Evolutionary conservation across 2,329 filamentous ascomycete genomes (phyloP), one percentile per base, ranked within the genome.

Genomic region (Clonostachys byssicola): DNA sequence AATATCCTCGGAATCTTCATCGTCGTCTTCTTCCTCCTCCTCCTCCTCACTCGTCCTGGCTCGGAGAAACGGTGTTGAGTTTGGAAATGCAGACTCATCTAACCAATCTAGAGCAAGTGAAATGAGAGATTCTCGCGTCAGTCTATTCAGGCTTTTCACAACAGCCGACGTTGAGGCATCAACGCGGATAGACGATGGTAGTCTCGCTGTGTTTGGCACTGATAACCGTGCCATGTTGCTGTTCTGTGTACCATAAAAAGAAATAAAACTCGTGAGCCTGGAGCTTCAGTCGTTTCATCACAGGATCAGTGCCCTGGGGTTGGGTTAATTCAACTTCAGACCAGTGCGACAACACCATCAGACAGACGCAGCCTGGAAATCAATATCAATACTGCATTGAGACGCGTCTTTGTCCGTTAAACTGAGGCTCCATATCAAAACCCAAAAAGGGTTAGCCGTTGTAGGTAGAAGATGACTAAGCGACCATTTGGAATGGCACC

Each of bases 81-180:
- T 59, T 76, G 75, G 65, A 39, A 82, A 71, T 52, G 87, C 85
- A 52, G 75, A 72, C 43, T 85, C 80, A 48, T 86, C 80, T 4
- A 95, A 81, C 90, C 90, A 95, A 68, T 86, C 78, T 18, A 91
- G 75, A 1, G 80, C 86, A 9, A 95, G 76, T 0, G 83, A 80
- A 23, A 94, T 68, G 18, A 95, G 77, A 0, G 87, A 83, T 42
- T 83, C 71, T 44, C 89, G 83, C 2, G 88, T 86, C 16, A 95
- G 76, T 47, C 84, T 85, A 50, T 73, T 77, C 43, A 95, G 74
- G 39, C 79, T 74, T 63, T 87, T 89, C 53, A 78, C 63, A 43
- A 90, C 78, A 33, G 82, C 73, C 42, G 79, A 71, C 59, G 85
- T 86, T 49, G 78, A 72, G 9, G 86, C 73, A 48, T 83, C 78